Evolutionary conservation across 495 filamentous ascomycete species (phyloP), one percentile per base, ranked within the genome.

Genomic region (Lophium mytilinum): DNA sequence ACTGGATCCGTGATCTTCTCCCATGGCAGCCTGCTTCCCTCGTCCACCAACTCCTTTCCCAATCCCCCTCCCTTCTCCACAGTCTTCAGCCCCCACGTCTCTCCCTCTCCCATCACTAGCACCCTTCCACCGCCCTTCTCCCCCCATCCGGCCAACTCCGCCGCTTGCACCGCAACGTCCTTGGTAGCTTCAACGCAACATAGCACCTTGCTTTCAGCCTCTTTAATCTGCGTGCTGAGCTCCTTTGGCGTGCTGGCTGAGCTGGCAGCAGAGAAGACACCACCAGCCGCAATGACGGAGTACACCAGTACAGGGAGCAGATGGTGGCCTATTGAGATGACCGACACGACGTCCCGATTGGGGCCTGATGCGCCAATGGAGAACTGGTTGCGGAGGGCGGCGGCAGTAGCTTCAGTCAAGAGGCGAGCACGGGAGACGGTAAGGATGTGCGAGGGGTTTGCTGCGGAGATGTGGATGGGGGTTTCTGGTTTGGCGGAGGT

Each of bases 221-320:
- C 71, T 18, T 53, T 58, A 12, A 76, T 58, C 59, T 76, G 74
- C 47, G 60, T 65, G 11, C 69, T 66, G 21, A 77, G 52, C 52
- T 79, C 76, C 18, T 61, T 54, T 6, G 69, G 52, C 0, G 73
- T 78, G 36, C 70, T 72, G 3, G 68, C 60, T 0, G 74, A 61
- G 45, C 62, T 73, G 3, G 72, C 73, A n/a, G 76, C 70, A 1
- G 73, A 75, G 55, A 72, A 80, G 46, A 80, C 72, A 19, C 75
- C 78, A 14, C 71, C 76, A 21, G 76, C 75, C 11, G 72, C 77
- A 40, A 80, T 66, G 37, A 72, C 68, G 6, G 71, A 71, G 55
- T 74, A 79, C 60, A 77, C 77, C 24, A 77, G 48, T 34, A 72
- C 62, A 0, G 76, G 75, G 6, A 79, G 66, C 6, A 76, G 67